Evolutionary conservation across 352 stramenopile species (phyloP).

Genomic region (Phytophthora pseudosyringae): DNA sequence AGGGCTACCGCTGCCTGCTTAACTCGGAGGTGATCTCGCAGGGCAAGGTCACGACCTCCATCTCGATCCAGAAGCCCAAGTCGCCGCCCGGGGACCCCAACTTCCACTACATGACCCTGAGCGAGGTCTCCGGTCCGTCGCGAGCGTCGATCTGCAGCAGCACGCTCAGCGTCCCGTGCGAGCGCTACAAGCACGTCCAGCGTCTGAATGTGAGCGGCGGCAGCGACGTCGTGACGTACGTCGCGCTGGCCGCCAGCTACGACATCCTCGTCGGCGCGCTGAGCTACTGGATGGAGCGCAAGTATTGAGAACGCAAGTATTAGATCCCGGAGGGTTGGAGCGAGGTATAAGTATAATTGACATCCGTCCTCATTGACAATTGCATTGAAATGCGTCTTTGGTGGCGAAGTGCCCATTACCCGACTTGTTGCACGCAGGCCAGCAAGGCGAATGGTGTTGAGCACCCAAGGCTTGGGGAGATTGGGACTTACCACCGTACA

Average conservation of each 20-base stretch:
- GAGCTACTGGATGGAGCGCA: slow-evolving; percentile 79
- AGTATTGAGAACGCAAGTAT: slow-evolving; percentile 56
- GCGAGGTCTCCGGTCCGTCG: slow-evolving; percentile 66
- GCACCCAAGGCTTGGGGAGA: no score
- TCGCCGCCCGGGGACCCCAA: slow-evolving; percentile 56
- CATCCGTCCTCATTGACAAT: slow-evolving; percentile 16
- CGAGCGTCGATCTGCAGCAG: slow-evolving; percentile 75
- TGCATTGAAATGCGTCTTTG: slow-evolving; percentile 3
- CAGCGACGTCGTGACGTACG: slow-evolving; percentile 77
- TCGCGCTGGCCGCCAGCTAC: slow-evolving; percentile 76
- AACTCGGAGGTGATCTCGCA: slow-evolving; percentile 85
- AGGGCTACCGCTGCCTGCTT: slow-evolving; percentile 73
- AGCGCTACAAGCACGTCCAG: slow-evolving; percentile 77
- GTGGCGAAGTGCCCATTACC: not conserved
- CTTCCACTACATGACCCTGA: slow-evolving; percentile 83
- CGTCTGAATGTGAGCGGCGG: slow-evolving; percentile 75
- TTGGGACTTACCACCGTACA: no score
- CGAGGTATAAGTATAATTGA: slow-evolving; percentile 33
- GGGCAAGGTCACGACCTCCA: slow-evolving; percentile 78
- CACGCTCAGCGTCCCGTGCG: slow-evolving; percentile 70
- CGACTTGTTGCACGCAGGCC: not conserved
- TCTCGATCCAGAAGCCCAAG: slow-evolving; percentile 68
- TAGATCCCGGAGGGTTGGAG: slow-evolving; percentile 13
- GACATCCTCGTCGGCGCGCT: slow-evolving; percentile 78
- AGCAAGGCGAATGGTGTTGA: no score